Evolutionary conservation across 257 asterid species (phyloP).

Genomic region (Nyctanthes arbortristis): DNA sequence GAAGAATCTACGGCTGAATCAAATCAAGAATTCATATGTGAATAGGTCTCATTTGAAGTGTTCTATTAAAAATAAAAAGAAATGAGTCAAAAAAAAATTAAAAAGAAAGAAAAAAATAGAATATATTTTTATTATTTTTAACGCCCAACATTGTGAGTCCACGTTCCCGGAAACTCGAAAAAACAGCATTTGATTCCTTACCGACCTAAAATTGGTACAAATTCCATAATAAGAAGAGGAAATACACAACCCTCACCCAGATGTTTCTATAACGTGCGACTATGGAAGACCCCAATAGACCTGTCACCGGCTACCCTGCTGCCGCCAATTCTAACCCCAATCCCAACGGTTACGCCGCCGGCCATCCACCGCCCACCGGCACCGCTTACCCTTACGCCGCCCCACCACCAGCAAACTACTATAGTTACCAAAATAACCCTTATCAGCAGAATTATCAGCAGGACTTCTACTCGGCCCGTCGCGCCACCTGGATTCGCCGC

Average conservation of each 20-base stretch:
- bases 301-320: conserved; percentile 83
- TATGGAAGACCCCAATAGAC: conserved; percentile 67
- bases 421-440: conserved; percentile 36
- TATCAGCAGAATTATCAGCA: conserved; percentile 33
- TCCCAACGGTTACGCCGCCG: conserved; percentile 48
- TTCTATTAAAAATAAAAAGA: no score
- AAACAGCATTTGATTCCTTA: conserved; percentile 9
- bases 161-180: no score
- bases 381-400: conserved; percentile 58
- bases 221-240: no score
- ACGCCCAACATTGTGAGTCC: no score
- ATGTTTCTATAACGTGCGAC: neutral
- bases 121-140: no score
- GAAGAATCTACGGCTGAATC: no score
- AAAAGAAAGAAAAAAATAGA: no score
- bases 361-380: conserved; percentile 46
- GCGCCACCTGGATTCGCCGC: conserved; percentile 78
- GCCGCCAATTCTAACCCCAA: neutral
- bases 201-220: neutral
- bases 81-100: no score
- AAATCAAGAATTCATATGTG: no score
- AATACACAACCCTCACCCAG: neutral
- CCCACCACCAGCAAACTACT: conserved; percentile 28
- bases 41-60: no score
- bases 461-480: conserved; percentile 51